Conservation (phyloP, 2,329 filamentous ascomycete species). For the Exophiala calicioides region DNA sequence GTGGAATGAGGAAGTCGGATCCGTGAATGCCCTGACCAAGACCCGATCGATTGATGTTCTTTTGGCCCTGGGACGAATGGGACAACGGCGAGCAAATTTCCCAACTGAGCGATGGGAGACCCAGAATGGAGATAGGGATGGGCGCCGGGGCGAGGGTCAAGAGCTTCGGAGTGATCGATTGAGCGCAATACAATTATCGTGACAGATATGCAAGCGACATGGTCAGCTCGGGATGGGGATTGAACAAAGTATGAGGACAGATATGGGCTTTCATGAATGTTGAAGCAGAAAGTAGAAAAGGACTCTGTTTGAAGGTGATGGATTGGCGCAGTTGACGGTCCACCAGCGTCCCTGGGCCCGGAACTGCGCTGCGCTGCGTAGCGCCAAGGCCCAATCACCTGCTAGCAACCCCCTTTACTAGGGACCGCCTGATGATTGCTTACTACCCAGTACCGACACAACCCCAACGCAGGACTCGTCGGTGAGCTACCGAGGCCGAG, state of each 20-base stretch:
- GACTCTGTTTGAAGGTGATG: conserved; percentile 18
- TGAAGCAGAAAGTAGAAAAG: conserved; percentile 11
- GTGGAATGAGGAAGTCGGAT: conserved; percentile 9
- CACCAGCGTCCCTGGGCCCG: too few species aligned
- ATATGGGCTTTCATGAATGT: conserved; percentile 18
- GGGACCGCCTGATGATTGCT: too few species aligned
- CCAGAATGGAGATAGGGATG: conserved; percentile 24
- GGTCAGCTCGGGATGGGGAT: conserved; percentile 14
- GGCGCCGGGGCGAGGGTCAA: conserved; percentile 1
- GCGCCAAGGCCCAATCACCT: background rate
- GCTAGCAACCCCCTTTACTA: too few species aligned
- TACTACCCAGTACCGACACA: too few species aligned
- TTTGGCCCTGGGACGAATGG: too few species aligned
- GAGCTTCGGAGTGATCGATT: conserved; percentile 6
- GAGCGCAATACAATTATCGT: conserved; percentile 17
- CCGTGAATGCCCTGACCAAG: too few species aligned
- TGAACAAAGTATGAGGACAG: conserved; percentile 22
- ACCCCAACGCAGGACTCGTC: too few species aligned
- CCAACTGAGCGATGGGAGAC: conserved; percentile 5
- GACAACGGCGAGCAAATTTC: conserved; percentile 3
- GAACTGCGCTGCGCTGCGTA: background rate
- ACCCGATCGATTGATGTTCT: too few species aligned
- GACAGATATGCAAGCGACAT: conserved; percentile 21
- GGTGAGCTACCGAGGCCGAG: too few species aligned
- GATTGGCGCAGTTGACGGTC: too few species aligned